Percentiles rank a stretch among this genome's conserved stretches.
Evolutionary conservation across 2,329 filamentous ascomycete species (phyloP).

Genomic region (Conoideocrella luteorostrata): DNA sequence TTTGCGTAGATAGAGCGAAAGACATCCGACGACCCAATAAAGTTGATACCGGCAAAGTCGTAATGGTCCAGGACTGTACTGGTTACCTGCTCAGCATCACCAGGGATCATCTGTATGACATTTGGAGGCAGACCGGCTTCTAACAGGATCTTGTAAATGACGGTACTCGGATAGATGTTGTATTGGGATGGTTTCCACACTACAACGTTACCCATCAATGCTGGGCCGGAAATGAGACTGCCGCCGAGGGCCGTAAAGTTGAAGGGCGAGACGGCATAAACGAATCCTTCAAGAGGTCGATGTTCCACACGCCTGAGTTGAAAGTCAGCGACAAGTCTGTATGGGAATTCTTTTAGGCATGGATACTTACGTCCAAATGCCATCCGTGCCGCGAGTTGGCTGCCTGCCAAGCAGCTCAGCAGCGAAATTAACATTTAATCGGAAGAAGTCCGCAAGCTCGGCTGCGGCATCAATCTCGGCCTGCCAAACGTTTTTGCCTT

Average conservation of each 20-base stretch:
- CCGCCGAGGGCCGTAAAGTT: conserved; percentile 36
- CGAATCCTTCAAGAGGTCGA: conserved; percentile 34
- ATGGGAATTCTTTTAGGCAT: neutral
- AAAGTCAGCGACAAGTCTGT: neutral
- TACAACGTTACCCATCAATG: conserved; percentile 33
- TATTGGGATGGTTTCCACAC: conserved; percentile 34
- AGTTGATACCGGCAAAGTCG: conserved; percentile 31
- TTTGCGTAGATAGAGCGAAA: conserved; percentile 27
- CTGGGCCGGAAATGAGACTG: conserved; percentile 28
- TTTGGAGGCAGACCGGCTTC: conserved; percentile 32
- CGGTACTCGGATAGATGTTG: conserved; percentile 25
- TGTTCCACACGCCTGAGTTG: conserved; percentile 24
- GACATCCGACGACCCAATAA: conserved; percentile 32
- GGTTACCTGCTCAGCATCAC: conserved; percentile 30
- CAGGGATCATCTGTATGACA: conserved; percentile 32
- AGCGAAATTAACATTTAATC: conserved; percentile 23
- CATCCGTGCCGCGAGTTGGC: conserved; percentile 23
- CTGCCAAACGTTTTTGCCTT: conserved; percentile 34
- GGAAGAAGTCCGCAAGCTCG: conserved; percentile 31
- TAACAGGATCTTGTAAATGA: conserved; percentile 32
- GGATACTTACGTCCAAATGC: conserved; percentile 21
- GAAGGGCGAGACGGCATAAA: conserved; percentile 34
- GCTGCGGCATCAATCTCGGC: conserved; percentile 31
- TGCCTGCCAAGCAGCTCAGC: conserved; percentile 30
- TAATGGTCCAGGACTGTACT: conserved; percentile 24